Evolutionary conservation across 2,329 filamentous ascomycete genomes (phyloP).

Genomic region (Cordyceps javanica): DNA sequence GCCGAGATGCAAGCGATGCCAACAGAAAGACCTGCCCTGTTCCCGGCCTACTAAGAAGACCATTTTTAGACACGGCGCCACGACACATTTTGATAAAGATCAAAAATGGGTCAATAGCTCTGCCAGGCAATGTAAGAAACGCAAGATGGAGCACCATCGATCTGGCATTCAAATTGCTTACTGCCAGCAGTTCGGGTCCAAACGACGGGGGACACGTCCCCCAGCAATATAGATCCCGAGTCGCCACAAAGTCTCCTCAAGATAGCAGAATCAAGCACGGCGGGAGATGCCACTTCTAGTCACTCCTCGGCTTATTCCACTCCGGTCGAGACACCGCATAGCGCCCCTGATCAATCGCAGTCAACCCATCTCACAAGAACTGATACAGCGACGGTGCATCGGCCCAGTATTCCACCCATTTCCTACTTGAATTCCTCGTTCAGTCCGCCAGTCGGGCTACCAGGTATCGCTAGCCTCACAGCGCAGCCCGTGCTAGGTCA

Average conservation of each 20-base stretch:
- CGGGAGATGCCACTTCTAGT: neutral
- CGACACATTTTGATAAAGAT: conserved; percentile 26
- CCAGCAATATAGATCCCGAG: neutral
- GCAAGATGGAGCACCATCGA: conserved; percentile 11
- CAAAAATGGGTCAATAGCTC: conserved; percentile 33
- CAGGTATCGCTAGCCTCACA: conserved; percentile 6
- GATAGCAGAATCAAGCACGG: neutral
- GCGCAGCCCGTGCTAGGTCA: neutral
- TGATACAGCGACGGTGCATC: neutral
- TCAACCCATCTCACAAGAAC: neutral
- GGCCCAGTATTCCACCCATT: conserved; percentile 1
- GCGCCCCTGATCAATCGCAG: neutral
- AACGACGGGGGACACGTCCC: conserved; percentile 8
- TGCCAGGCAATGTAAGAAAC: conserved; percentile 27
- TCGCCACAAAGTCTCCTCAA: neutral
- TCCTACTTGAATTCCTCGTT: neutral
- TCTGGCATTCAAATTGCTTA: neutral
- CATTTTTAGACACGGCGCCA: conserved; percentile 31
- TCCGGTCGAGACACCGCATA: neutral
- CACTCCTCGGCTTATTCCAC: conserved; percentile 1
- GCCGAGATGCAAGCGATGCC: conserved; percentile 30
- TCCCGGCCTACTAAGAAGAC: conserved; percentile 28
- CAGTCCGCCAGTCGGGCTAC: neutral
- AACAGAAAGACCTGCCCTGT: conserved; percentile 27
- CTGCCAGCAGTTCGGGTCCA: conserved; percentile 7